Evolutionary conservation across 1,284 basidiomycete species (phyloP).

Genomic region (Farysia itapuensis): DNA sequence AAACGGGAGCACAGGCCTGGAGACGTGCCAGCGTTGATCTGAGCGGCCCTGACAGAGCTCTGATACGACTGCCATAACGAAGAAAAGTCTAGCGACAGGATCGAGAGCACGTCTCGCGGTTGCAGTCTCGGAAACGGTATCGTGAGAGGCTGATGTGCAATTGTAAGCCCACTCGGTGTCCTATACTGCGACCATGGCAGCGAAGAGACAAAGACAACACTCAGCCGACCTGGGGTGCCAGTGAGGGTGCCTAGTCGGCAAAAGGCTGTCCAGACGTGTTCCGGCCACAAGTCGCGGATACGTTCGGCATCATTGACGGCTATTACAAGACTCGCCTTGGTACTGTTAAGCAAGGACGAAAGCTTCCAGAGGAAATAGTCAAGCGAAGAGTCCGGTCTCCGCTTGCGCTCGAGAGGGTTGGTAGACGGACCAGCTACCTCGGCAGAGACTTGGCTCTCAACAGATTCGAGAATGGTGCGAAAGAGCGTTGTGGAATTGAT

Average conservation of each 20-base stretch:
- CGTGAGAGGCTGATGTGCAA: slow-evolving; percentile 35
- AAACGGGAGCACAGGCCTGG: slow-evolving; percentile 9
- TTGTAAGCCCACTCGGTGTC: slow-evolving; percentile 30
- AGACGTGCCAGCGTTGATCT: slow-evolving; percentile 20
- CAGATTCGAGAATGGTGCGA: slow-evolving; percentile 20
- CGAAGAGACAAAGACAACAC: slow-evolving; percentile 32
- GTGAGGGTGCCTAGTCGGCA: slow-evolving; percentile 30
- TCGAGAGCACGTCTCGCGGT: slow-evolving; percentile 26
- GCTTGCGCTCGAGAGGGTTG: background rate
- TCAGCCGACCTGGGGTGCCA: slow-evolving; percentile 26
- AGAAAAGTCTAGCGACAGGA: slow-evolving; percentile 32
- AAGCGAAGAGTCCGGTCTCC: slow-evolving; percentile 20
- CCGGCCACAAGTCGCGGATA: slow-evolving; percentile 52
- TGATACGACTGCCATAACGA: slow-evolving; percentile 16
- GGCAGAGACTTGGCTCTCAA: slow-evolving; percentile 15
- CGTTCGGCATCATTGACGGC: slow-evolving; percentile 47
- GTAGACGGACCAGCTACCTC: background rate
- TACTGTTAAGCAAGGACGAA: slow-evolving; percentile 3
- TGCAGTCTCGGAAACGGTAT: slow-evolving; percentile 36
- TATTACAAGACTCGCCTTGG: slow-evolving; percentile 19
- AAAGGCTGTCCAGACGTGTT: slow-evolving; percentile 44
- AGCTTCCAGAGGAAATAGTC: slow-evolving; percentile 33
- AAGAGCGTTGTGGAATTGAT: slow-evolving; percentile 30
- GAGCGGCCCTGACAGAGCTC: slow-evolving; percentile 15
- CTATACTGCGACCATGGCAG: slow-evolving; percentile 44